Evolutionary conservation across 2,329 filamentous ascomycete genomes (phyloP).

Genomic region (Zymoseptoria tritici): DNA sequence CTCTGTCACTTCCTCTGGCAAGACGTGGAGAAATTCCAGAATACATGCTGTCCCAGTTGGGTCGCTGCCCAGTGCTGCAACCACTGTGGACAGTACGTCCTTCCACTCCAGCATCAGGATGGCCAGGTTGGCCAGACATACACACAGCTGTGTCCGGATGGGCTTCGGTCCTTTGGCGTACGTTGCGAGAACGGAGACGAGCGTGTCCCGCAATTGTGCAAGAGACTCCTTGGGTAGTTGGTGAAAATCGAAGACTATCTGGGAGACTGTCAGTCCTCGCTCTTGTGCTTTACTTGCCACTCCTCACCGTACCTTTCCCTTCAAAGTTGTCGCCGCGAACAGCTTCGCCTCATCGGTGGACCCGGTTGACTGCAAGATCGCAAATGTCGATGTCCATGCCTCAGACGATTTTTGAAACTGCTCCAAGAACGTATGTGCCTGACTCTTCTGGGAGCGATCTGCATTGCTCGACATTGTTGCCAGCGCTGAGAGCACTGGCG

Average conservation of each 20-base stretch:
- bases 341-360: constrained; percentile 79
- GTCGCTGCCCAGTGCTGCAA: constrained; percentile 67
- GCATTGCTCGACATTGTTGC: constrained; percentile 82
- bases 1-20: constrained; percentile 98
- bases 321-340: constrained; percentile 93
- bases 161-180: constrained; percentile 76
- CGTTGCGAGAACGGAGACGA: constrained; percentile 71
- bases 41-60: constrained; percentile 77
- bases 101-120: constrained; percentile 97
- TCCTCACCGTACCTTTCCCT: constrained; percentile 71
- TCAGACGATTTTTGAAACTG: constrained; percentile 95
- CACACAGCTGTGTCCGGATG: constrained; percentile 78
- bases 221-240: constrained; percentile 74
- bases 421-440: constrained; percentile 85
- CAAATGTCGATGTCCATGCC: constrained; percentile 84
- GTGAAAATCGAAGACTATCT: constrained; percentile 95
- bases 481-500: constrained; percentile 79
- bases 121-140: constrained; percentile 87
- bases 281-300: neutral
- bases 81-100: constrained; percentile 77
- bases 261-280: constrained; percentile 9
- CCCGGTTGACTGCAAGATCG: constrained; percentile 69
- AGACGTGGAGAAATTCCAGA: constrained; percentile 90
- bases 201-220: constrained; percentile 70
- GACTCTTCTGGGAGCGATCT: constrained; percentile 74